Base-by-base conservation (phyloP, 805 yeast genomes). In the Nakazawaea sp. region DNA sequence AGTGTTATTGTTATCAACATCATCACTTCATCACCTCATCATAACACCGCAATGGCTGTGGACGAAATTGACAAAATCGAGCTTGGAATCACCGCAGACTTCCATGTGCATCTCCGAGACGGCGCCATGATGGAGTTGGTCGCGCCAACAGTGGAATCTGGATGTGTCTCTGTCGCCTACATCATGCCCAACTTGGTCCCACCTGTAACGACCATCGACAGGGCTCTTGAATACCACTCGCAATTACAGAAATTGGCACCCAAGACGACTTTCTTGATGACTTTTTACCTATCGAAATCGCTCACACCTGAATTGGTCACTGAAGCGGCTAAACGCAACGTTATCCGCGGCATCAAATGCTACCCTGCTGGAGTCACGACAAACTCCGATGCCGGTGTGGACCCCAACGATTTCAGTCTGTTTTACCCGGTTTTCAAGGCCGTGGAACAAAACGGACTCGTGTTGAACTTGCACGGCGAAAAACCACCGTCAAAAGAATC, bases 351-450 rank as follows among this genome's bases (percentile, higher is more conserved):
- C 40, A 86, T 92, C 47, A 92, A 92, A 59, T 88, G 96, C 56
- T 92, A 92, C 58, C 99, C 99, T 29, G 97, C 97, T 2, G 99
- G 99, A 31, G 99, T 92, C 23, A 92, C 99, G n/a, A 92, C 99
- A 27, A 92, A 92, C 63, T 87, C 96, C 8, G 60, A 73, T 33
- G 84, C 81, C 3, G 98, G 98, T 35, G 96, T 92, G 18, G 92
- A 84, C 56, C 94, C 94, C 18, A 86, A 88, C 50, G 95, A 90
- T 52, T 92, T 92, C 60, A 73, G 81, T 33, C 78, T 72, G 5
- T 92, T 89, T 51, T 92, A 88, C 56, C 95, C 96, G 4, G 70
- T 92, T 8, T 92, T 92, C 55, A 70, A 82, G 52, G 95, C 86
- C 11, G 81, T 92, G 90, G 81, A 90, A 59, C 70, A 75, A 45